Base-by-base conservation (phyloP, 768 basidiomycete species). In the Gloeostereum incarnatum region DNA sequence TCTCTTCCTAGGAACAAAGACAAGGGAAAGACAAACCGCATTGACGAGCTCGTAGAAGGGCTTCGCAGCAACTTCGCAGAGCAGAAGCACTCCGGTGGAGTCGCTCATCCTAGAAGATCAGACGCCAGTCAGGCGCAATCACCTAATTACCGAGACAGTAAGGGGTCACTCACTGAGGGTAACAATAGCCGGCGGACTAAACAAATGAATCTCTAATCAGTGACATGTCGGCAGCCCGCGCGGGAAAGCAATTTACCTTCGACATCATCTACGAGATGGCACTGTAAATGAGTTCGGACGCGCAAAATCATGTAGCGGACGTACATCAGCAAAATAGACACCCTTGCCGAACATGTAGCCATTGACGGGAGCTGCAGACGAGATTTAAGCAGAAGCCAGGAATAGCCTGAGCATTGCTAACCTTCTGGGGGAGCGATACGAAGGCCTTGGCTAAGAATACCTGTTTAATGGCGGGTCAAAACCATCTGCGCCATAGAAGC, bases 341-440 rank as follows among this genome's bases (percentile, higher is more conserved):
- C 74, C 77, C 54, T 78, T 78, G 37, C 77, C 77, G 49, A 78
- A 78, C 77, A 78, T 79, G 49, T 75, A 75, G 49, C 69, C 72
- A 45, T 65, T 68, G 18, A 69, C 68, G 39, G 69, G 71, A 5
- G 71, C 72, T 69, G 39, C 13, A 40, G 22, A 37, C 4, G 41
- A 24, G 9, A n/a, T 20, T 34, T 16, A 34, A 21, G 19, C 23
- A 32, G 9, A 27, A 39, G 29, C 6, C 14, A 36, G 21, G 32
- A 36, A 20, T 22, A 35, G 16, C 9, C 22, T 7, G 30, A 31
- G 42, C 58, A 19, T 3, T 17, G 23, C 11, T 1, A 43, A 70
- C 69, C 72, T 63, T 80, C 77, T 6, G 77, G 77, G 25, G 77
- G 77, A 4, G 77, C 77, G 42, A 80, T 78, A 6, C 76, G 66